These are phyloP conservation scores for Saturnispora gosingensis DNA, from an alignment of 805 yeast genomes.

Conservation along the genomic window DNA sequence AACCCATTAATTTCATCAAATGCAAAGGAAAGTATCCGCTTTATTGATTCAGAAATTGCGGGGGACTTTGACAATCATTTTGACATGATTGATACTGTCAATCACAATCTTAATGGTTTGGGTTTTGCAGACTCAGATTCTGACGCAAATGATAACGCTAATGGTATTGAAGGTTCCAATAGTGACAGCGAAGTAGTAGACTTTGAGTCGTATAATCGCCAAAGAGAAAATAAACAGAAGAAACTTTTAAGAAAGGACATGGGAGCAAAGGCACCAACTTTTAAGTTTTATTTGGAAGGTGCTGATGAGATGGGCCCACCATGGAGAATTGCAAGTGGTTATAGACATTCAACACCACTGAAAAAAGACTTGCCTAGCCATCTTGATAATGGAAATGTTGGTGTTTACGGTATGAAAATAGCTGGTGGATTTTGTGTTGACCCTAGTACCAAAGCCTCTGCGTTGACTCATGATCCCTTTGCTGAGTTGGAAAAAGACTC, in stretches of 20 bases:
- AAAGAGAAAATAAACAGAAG: neutral
- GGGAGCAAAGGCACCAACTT: slow-evolving; percentile 2
- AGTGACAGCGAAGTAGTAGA: slow-evolving; percentile 13
- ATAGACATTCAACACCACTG: slow-evolving; percentile 36
- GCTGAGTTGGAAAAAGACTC: slow-evolving; percentile 7
- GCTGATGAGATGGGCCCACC: slow-evolving; percentile 38
- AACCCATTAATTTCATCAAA: slow-evolving; percentile 47
- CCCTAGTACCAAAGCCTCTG: neutral
- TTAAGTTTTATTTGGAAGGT: slow-evolving; percentile 29
- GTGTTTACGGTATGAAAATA: slow-evolving; percentile 16
- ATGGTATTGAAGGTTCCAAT: neutral
- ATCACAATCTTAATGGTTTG: slow-evolving; percentile 9
- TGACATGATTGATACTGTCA: neutral
- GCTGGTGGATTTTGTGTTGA: slow-evolving; percentile 13
- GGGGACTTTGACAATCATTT: neutral
- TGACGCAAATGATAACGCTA: neutral
- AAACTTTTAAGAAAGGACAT: neutral
- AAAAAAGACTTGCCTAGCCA: slow-evolving; percentile 26
- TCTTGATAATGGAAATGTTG: slow-evolving; percentile 10
- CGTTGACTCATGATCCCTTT: slow-evolving; percentile 4
- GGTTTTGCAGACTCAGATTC: slow-evolving; percentile 8
- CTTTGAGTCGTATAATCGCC: slow-evolving; percentile 17
- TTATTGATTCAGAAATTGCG: slow-evolving; percentile 36
- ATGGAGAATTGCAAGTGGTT: slow-evolving; percentile 42
- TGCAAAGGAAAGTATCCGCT: slow-evolving; percentile 55